Evolutionary conservation across 129 eudicot genomes (phyloP).

Genomic region (Solidago caesia): DNA sequence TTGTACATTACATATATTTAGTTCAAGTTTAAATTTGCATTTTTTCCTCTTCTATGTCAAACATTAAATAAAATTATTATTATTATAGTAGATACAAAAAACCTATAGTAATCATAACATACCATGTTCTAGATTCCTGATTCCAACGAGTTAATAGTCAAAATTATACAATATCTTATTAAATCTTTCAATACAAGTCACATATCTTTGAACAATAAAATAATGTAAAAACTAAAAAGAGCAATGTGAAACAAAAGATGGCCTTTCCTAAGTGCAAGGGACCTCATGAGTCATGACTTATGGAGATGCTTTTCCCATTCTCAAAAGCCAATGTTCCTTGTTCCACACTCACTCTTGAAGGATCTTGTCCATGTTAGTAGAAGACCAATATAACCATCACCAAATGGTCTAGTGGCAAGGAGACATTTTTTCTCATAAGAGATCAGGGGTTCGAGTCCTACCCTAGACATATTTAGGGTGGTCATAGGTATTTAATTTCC

Average conservation of each 20-base stretch:
- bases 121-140: background rate
- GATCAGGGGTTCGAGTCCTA: no score
- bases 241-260: constrained; percentile 5
- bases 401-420: no score
- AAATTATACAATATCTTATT: background rate
- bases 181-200: background rate
- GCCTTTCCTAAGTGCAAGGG: constrained; percentile 32
- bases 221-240: background rate
- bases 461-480: no score
- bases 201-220: constrained; percentile 17
- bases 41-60: no score
- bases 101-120: background rate
- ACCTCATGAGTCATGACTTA: constrained; percentile 14
- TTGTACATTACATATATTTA: no score
- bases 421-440: no score
- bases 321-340: constrained; percentile 32
- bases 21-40: no score
- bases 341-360: constrained; percentile 31
- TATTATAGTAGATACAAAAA: background rate
- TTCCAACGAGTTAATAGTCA: background rate
- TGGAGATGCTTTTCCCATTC: constrained; percentile 17
- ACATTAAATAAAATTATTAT: no score
- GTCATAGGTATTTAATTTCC: no score
- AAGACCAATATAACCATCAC: no score
- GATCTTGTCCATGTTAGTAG: constrained; percentile 36